phyloP scores from a whole-genome alignment of 1,284 basidiomycete genomes.

The Phellopilus nigrolimitatus region DNA sequence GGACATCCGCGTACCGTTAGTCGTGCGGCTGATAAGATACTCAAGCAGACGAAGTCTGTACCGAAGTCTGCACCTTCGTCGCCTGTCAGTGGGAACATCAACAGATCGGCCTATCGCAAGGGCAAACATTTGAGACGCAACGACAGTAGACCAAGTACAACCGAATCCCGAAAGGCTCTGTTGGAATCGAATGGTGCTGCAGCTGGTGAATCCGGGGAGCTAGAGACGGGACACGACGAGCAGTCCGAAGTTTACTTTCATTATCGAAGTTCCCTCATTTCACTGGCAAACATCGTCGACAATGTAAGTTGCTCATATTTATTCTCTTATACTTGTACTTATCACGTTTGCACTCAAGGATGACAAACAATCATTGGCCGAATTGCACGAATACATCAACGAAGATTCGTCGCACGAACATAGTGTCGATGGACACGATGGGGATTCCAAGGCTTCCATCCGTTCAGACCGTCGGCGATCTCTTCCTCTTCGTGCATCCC shows the following conservation, averaged over 20 bases:
- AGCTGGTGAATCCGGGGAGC: conserved; percentile 23
- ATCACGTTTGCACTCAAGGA: conserved; percentile 41
- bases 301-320: conserved; percentile 42
- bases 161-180: conserved; percentile 51
- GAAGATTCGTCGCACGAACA: conserved; percentile 22
- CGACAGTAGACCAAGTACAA: conserved; percentile 41
- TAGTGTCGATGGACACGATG: conserved; percentile 21
- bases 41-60: conserved; percentile 11
- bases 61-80: conserved; percentile 20
- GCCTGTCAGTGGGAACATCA: conserved; percentile 38
- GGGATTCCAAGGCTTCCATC: conserved; percentile 18
- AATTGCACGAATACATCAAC: conserved; percentile 62
- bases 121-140: conserved; percentile 35
- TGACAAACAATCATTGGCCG: conserved; percentile 64
- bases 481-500: conserved; percentile 59
- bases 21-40: conserved; percentile 25
- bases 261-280: conserved; percentile 72
- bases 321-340: conserved; percentile 4
- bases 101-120: conserved; percentile 45
- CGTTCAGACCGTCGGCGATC: conserved; percentile 60
- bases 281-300: conserved; percentile 70
- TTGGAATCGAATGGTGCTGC: conserved; percentile 34
- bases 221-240: conserved; percentile 12
- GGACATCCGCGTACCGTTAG: conserved; percentile 39
- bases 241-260: conserved; percentile 60